Percentiles rank a stretch among this genome's conserved stretches.
These are phyloP conservation scores for Fusarium papillatum DNA, from an alignment of 2,329 filamentous ascomycete genomes.

Conservation along the genomic window DNA sequence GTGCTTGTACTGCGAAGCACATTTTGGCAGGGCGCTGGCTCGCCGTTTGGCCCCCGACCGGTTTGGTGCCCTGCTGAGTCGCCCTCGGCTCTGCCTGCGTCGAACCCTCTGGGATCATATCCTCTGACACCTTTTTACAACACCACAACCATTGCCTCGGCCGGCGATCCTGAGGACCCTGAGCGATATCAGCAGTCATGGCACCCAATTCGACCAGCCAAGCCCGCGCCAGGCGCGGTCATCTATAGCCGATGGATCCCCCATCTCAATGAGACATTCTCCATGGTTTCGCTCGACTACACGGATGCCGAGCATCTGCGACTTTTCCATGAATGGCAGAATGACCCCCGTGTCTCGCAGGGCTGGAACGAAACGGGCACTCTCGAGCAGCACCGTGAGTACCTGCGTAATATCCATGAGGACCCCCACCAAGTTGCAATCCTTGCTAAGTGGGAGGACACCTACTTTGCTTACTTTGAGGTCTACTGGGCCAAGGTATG, in stretches of 20 bases:
- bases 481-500: slow-evolving; percentile 79
- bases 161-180: slow-evolving; percentile 57
- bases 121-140: slow-evolving; percentile 64
- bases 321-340: slow-evolving; percentile 86
- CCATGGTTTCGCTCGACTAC: slow-evolving; percentile 81
- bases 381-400: slow-evolving; percentile 79
- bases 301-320: slow-evolving; percentile 72
- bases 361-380: slow-evolving; percentile 87
- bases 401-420: slow-evolving; percentile 76
- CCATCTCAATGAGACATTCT: slow-evolving; percentile 82
- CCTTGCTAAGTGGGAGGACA: slow-evolving; percentile 79
- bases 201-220: slow-evolving; percentile 79
- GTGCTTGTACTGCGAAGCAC: slow-evolving; percentile 64
- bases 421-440: slow-evolving; percentile 81
- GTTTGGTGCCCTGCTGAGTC: slow-evolving; percentile 69
- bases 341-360: slow-evolving; percentile 83
- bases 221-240: slow-evolving; percentile 77
- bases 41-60: slow-evolving; percentile 74
- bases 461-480: slow-evolving; percentile 83
- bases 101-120: slow-evolving; percentile 57
- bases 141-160: slow-evolving; percentile 54
- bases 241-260: slow-evolving; percentile 86
- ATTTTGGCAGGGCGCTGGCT: slow-evolving; percentile 80
- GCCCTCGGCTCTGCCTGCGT: slow-evolving; percentile 50
- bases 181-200: slow-evolving; percentile 65